These are phyloP conservation scores for Anastatica hierochuntica DNA, from an alignment of 345 rosid species.

Conservation along the genomic window DNA sequence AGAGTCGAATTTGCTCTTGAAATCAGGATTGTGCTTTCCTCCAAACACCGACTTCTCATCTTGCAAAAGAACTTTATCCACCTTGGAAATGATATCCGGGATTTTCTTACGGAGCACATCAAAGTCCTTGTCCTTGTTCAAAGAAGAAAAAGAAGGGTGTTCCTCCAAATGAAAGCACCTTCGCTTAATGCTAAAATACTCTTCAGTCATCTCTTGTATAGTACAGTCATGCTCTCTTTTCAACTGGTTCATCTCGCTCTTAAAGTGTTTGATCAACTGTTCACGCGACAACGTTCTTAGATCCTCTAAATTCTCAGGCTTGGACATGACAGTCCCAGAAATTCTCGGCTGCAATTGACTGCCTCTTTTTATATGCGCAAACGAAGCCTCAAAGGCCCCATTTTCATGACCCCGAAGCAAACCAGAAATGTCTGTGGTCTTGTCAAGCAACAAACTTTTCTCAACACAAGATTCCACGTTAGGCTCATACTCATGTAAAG, in stretches of 20 bases:
- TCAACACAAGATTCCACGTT: constrained; percentile 22
- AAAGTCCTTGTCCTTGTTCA: constrained; percentile 57
- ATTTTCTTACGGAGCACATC: constrained; percentile 54
- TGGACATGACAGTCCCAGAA: constrained; percentile 24
- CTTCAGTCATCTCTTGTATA: constrained; percentile 52
- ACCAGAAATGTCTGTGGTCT: constrained; percentile 42
- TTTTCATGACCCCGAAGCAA: constrained; percentile 35
- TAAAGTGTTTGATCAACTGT: constrained; percentile 34
- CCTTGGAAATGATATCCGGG: constrained; percentile 35
- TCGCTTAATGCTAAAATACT: constrained; percentile 40
- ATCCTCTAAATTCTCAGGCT: constrained; percentile 44
- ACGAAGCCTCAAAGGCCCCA: constrained; percentile 31
- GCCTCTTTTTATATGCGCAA: constrained; percentile 13
- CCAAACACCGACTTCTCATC: constrained; percentile 23
- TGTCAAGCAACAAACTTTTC: constrained; percentile 31
- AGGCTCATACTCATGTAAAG: constrained; percentile 31
- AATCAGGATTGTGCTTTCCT: constrained; percentile 16
- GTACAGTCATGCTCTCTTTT: constrained; percentile 54
- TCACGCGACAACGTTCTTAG: constrained; percentile 32
- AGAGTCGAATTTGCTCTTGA: constrained; percentile 38
- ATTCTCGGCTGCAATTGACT: no score
- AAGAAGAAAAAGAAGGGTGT: constrained; percentile 25
- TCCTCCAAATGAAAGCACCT: constrained; percentile 39
- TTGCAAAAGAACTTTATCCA: constrained; percentile 45
- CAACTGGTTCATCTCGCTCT: constrained; percentile 59